Conservation (phyloP, 257 asterid genomes). For the Jaltomata sinuosa region DNA sequence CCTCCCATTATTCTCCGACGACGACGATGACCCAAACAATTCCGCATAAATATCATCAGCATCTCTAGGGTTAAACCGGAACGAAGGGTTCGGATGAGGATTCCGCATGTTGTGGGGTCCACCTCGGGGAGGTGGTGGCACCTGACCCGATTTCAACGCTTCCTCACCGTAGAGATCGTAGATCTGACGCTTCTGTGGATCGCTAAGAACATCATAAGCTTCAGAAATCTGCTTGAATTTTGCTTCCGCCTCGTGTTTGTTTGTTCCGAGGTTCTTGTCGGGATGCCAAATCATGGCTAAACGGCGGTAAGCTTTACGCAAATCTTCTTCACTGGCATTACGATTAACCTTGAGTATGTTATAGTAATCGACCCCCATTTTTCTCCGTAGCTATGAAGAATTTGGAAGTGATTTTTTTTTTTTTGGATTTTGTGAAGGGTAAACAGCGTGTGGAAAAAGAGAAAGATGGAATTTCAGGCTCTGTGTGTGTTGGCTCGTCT, state of each 20-base stretch:
- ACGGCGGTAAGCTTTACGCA: conserved; percentile 77
- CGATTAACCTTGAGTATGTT: conserved; percentile 93
- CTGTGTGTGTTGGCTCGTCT: background rate
- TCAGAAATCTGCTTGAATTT: conserved; percentile 95
- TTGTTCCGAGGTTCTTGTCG: conserved; percentile 58
- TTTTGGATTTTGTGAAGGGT: too few relatives aligned
- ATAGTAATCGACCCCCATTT: conserved; percentile 96
- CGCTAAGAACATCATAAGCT: conserved; percentile 94
- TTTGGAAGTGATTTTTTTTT: background rate
- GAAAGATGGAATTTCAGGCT: background rate
- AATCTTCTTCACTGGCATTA: conserved; percentile 80
- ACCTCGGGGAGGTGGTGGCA: conserved; percentile 55
- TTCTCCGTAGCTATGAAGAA: background rate
- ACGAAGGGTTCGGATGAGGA: conserved; percentile 73
- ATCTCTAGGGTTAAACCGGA: conserved; percentile 75
- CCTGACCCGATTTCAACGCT: conserved; percentile 77
- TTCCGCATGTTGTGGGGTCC: conserved; percentile 22
- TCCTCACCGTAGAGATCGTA: conserved; percentile 98
- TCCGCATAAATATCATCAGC: conserved; percentile 90
- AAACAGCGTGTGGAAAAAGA: background rate
- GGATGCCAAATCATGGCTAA: conserved; percentile 99
- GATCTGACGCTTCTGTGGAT: conserved; percentile 98
- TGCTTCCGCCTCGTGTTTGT: conserved; percentile 79
- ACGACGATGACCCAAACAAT: conserved; percentile 37
- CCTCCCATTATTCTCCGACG: conserved; percentile 33